These are phyloP conservation scores for Gonium pectorale DNA, from an alignment of 139 green algal species.

Conservation along the genomic window DNA sequence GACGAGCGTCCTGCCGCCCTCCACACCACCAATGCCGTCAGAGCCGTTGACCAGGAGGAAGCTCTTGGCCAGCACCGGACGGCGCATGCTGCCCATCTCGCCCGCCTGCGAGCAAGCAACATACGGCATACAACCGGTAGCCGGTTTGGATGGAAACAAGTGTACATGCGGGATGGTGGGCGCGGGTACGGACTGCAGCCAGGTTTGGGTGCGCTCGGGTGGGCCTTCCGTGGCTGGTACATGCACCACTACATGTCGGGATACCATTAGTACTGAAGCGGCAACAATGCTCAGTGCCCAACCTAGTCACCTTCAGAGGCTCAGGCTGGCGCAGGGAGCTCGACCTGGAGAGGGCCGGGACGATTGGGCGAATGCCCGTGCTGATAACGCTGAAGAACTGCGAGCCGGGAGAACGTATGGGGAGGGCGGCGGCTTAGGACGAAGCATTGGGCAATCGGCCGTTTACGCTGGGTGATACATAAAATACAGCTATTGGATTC, in stretches of 20 bases:
- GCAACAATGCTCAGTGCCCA: no score
- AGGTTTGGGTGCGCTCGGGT: no score
- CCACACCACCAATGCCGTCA: conserved; percentile 26
- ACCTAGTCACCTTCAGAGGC: no score
- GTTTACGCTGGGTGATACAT: background rate
- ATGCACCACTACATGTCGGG: no score
- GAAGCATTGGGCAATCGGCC: background rate
- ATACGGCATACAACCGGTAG: no score
- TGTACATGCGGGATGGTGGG: background rate
- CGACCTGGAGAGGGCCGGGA: no score
- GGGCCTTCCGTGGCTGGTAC: no score
- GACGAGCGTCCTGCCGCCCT: background rate
- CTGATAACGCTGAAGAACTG: conserved; percentile 23
- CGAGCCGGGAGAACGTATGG: background rate
- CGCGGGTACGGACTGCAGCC: background rate
- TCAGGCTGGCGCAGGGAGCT: no score
- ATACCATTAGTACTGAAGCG: no score
- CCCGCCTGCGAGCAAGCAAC: background rate
- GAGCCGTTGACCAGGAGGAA: conserved; percentile 5
- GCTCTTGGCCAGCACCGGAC: background rate
- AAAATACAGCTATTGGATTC: background rate
- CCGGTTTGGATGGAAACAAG: no score
- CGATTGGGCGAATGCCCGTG: background rate
- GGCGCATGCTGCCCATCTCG: background rate
- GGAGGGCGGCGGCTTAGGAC: background rate